Percentiles rank a stretch among this genome's conserved stretches.
phyloP scores from a whole-genome alignment of 208 protist species.

The Trypanosoma cruzi region DNA sequence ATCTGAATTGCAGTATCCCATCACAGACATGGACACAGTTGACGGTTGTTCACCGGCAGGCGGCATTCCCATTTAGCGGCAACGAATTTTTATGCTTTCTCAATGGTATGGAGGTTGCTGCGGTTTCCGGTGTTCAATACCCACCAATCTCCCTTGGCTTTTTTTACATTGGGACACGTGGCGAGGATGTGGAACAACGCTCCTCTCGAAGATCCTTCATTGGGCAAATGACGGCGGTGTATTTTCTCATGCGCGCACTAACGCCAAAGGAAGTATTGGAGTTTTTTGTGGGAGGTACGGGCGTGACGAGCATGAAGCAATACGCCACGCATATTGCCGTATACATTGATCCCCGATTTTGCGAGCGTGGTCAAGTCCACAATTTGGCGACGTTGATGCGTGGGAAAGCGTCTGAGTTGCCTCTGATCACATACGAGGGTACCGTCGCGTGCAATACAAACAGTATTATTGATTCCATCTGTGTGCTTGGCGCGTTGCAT shows the following conservation, averaged over 20 bases:
- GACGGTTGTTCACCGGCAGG: conserved; percentile 31
- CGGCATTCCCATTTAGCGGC: conserved; percentile 26
- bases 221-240: conserved; percentile 67
- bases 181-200: conserved; percentile 59
- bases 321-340: conserved; percentile 50
- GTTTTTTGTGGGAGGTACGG: conserved; percentile 24
- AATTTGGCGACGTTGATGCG: conserved; percentile 75
- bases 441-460: conserved; percentile 66
- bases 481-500: conserved; percentile 65
- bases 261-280: conserved; percentile 36
- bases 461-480: conserved; percentile 74
- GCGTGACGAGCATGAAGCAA: conserved; percentile 14
- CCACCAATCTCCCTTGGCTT: conserved; percentile 47
- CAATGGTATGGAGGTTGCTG: conserved; percentile 44
- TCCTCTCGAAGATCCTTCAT: conserved; percentile 46
- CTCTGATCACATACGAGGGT: conserved; percentile 71
- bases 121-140: conserved; percentile 44
- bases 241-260: conserved; percentile 63
- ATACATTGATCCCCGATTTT: conserved; percentile 80
- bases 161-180: conserved; percentile 53
- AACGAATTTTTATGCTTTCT: conserved; percentile 46
- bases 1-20: conserved; percentile 28
- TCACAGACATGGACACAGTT: conserved; percentile 41
- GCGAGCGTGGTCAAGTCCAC: conserved; percentile 69
- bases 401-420: conserved; percentile 44